phyloP scores from a whole-genome alignment of 2,329 filamentous ascomycete genomes.

The Apiospora malaysiana region DNA sequence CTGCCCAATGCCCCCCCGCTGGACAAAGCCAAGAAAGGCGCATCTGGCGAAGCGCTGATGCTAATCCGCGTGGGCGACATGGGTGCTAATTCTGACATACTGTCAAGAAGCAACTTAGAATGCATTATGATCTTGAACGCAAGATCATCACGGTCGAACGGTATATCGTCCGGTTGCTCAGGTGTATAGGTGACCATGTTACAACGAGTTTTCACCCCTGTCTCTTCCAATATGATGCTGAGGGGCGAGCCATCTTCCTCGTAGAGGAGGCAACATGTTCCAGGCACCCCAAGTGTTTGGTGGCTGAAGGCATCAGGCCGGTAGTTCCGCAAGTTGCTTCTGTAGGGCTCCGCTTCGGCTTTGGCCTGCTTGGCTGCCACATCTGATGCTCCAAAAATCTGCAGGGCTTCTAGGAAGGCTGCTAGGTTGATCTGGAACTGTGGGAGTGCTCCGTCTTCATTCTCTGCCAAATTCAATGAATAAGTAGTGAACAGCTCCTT shows the following conservation, averaged over 20 bases:
- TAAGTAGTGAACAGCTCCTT: conserved; percentile 89
- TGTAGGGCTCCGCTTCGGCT: conserved; percentile 64
- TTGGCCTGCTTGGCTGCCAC: conserved; percentile 63
- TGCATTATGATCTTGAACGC: conserved; percentile 96
- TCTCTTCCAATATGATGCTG: conserved; percentile 84
- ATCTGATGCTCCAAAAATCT: conserved; percentile 91
- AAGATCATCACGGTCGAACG: conserved; percentile 80
- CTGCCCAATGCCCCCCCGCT: conserved; percentile 65
- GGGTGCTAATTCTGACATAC: conserved; percentile 70
- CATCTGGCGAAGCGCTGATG: conserved; percentile 66
- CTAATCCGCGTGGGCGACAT: conserved; percentile 77
- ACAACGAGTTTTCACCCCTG: conserved; percentile 86
- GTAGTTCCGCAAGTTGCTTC: conserved; percentile 66
- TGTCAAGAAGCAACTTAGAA: conserved; percentile 73
- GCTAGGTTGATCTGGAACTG: conserved; percentile 87
- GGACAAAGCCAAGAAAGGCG: conserved; percentile 77
- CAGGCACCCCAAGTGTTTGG: conserved; percentile 80
- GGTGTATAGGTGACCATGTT: conserved; percentile 88
- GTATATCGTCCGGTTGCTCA: conserved; percentile 79
- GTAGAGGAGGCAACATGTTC: conserved; percentile 86
- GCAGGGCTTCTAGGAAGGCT: conserved; percentile 88
- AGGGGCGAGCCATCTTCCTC: conserved; percentile 76
- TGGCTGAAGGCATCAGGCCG: conserved; percentile 80
- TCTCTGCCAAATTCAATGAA: conserved; percentile 63
- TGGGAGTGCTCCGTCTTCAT: conserved; percentile 57